Evolutionary conservation across 2,329 filamentous ascomycete species (phyloP), one percentile per base, ranked within the genome.

Genomic region (Ceratocystiopsis sp.): DNA sequence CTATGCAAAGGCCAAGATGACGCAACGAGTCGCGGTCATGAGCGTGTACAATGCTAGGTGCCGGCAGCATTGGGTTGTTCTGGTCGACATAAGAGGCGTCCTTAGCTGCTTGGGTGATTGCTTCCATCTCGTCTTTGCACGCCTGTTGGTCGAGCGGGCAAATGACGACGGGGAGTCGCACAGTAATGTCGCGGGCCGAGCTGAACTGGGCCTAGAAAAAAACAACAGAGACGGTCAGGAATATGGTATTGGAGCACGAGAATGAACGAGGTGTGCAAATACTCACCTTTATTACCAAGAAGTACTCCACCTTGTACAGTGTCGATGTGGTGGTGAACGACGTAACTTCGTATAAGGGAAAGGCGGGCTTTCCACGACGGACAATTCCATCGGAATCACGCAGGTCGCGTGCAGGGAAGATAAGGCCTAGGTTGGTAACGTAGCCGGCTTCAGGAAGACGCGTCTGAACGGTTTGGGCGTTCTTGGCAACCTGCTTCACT

Each of bases 301-400:
- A 98, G 58, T 95, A 98, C 62, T 98, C 89, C 57, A 98, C 94
- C 62, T 95, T 96, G 67, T 98, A 98, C 14, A 98, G 71, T 34
- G 81, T 89, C 33, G 85, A 93, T 9, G 84, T 84, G 0, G 91
- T 96, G 1, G 91, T 95, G 55, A 98, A 98, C 1, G 87, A 89
- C 33, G 74, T 78, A 38, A 95, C 80, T 44, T 82, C 77, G 57
- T 95, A 94, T 57, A 83, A 76, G 8, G 91, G 91, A 60, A 95
- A 96, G 21, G 80, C 83, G 11, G 84, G 73, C 59, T 86, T 91
- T 19, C 83, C 82, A 53, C 87, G 69, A 43, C 84, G 84, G 55
- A 96, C 69, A 46, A 95, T 80, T 21, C 91, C 91, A 42, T 96
- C 87, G 17, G 73, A 67, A 57, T 96, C 91, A 50, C 89, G 71